Evolutionary conservation across 2,329 filamentous ascomycete species (phyloP).

Genomic region (Diaporthe aspalathi): DNA sequence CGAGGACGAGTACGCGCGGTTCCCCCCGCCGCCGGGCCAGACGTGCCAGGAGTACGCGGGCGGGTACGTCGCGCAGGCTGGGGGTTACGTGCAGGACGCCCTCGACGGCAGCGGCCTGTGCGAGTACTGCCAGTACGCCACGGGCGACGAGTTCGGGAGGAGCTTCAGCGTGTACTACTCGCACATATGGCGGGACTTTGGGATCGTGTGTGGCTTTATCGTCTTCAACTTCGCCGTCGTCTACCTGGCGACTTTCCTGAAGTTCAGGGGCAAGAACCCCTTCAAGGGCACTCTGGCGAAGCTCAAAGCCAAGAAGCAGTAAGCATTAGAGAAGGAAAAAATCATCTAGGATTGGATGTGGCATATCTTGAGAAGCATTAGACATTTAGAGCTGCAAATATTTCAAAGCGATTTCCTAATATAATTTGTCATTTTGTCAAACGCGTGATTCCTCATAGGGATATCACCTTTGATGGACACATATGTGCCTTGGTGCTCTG

Average conservation of each 20-base stretch:
- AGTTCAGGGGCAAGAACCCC: slow-evolving; percentile 23
- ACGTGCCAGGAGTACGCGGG: slow-evolving; percentile 69
- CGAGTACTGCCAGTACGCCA: slow-evolving; percentile 62
- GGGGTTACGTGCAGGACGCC: slow-evolving; percentile 66
- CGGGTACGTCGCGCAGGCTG: slow-evolving; percentile 57
- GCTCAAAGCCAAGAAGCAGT: slow-evolving; percentile 7
- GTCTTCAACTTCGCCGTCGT: slow-evolving; percentile 70
- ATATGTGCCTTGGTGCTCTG: too few relatives aligned
- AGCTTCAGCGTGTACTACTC: slow-evolving; percentile 63
- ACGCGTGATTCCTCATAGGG: background rate
- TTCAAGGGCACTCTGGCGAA: slow-evolving; percentile 14
- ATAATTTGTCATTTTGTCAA: background rate
- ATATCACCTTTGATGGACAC: too few relatives aligned
- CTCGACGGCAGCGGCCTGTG: slow-evolving; percentile 51
- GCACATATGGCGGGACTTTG: slow-evolving; percentile 76
- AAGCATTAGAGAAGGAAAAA: background rate
- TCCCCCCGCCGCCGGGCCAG: slow-evolving; percentile 61
- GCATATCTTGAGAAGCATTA: background rate
- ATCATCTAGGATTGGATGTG: background rate
- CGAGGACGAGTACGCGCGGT: slow-evolving; percentile 61
- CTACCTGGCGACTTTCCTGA: slow-evolving; percentile 59
- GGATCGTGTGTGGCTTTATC: slow-evolving; percentile 66
- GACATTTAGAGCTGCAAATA: background rate
- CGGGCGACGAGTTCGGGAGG: slow-evolving; percentile 65
- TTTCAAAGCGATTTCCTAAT: background rate